phyloP scores from a whole-genome alignment of 106 monocot species.

The Phalaenopsis aphrodite region DNA sequence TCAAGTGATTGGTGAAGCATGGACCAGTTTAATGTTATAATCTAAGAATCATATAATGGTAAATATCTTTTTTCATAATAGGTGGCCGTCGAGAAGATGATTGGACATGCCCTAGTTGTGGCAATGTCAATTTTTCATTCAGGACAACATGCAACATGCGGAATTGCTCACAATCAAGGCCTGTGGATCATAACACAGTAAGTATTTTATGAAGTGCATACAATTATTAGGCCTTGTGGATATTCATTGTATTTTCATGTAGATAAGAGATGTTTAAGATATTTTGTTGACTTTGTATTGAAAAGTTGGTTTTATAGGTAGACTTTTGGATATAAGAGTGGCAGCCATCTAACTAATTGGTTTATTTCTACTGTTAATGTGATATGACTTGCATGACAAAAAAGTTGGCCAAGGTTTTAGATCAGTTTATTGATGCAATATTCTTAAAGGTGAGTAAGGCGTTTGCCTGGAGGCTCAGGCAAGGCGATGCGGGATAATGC shows the following conservation, averaged over 20 bases:
- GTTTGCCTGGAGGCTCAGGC: no score
- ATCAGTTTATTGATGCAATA: not conserved
- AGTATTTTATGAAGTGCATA: constrained; percentile 8
- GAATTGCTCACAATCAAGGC: constrained; percentile 78
- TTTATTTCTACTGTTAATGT: not conserved
- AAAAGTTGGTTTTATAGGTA: not conserved
- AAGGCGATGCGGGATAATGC: no score
- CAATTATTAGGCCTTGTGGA: not conserved
- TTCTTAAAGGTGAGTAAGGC: no score
- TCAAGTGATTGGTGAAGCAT: not conserved
- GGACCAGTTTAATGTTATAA: not conserved
- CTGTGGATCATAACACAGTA: constrained; percentile 67
- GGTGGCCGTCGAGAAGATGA: constrained; percentile 92
- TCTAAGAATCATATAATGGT: not conserved
- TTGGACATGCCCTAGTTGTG: constrained; percentile 89
- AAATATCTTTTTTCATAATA: constrained; percentile 10
- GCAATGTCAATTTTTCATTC: constrained; percentile 92
- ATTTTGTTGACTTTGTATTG: not conserved
- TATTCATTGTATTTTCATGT: not conserved
- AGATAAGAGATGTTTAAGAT: not conserved
- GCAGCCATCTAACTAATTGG: not conserved
- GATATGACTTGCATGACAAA: not conserved
- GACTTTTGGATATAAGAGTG: not conserved
- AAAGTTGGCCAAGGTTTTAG: not conserved
- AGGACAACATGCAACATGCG: constrained; percentile 96